These are phyloP conservation scores for Cyclotella sp. DNA, from an alignment of 108 stramenopile species.

Conservation along the genomic window DNA sequence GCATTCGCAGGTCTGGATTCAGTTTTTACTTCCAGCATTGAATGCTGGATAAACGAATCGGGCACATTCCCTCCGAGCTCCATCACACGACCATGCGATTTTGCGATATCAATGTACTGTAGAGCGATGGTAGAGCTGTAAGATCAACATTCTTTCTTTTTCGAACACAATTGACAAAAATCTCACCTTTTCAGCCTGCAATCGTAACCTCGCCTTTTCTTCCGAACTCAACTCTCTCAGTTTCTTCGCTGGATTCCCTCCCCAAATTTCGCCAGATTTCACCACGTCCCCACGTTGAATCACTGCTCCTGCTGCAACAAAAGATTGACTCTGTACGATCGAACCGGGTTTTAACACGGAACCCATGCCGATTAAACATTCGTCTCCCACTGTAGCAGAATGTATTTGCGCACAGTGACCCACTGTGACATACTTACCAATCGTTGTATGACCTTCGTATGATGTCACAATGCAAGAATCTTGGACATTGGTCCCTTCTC, in stretches of 20 bases:
- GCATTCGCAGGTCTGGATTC: neutral
- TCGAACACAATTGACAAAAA: neutral
- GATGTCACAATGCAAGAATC: slow-evolving; percentile 84
- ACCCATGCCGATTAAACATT: slow-evolving; percentile 91
- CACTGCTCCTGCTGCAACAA: slow-evolving; percentile 87
- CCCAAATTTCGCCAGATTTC: slow-evolving; percentile 84
- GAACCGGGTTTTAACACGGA: slow-evolving; percentile 67
- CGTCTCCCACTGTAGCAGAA: slow-evolving; percentile 79
- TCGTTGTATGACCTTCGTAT: slow-evolving; percentile 60
- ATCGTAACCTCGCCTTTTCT: slow-evolving; percentile 69
- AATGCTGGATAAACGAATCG: slow-evolving; percentile 38
- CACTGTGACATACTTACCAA: slow-evolving; percentile 87
- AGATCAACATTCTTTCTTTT: neutral
- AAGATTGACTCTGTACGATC: slow-evolving; percentile 65
- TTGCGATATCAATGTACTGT: slow-evolving; percentile 75
- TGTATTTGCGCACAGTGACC: slow-evolving; percentile 88
- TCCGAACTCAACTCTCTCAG: slow-evolving; percentile 74
- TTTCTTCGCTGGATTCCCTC: slow-evolving; percentile 85
- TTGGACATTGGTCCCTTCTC: slow-evolving; percentile 85
- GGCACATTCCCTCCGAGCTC: slow-evolving; percentile 74
- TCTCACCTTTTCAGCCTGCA: slow-evolving; percentile 67
- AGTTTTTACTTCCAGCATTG: slow-evolving; percentile 9
- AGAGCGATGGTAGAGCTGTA: neutral
- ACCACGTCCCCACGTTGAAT: slow-evolving; percentile 60
- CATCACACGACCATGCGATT: slow-evolving; percentile 71